Percentiles rank a stretch among this genome's conserved stretches.
These are phyloP conservation scores for Aspergillus felis DNA, from an alignment of 2,329 filamentous ascomycete species.

Conservation along the genomic window DNA sequence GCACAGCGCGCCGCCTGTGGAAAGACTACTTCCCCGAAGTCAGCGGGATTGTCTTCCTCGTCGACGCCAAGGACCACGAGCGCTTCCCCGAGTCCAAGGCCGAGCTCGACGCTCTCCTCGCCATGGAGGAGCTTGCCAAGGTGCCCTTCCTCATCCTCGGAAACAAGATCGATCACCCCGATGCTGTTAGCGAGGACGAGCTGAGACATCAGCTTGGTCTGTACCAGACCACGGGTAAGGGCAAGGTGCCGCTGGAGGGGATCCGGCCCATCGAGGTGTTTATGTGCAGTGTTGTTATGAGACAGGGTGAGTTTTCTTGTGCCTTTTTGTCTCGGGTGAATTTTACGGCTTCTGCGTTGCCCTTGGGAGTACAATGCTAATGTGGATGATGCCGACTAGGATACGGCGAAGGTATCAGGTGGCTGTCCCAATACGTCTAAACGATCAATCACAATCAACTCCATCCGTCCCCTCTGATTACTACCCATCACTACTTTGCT, in stretches of 20 bases:
- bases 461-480: background rate
- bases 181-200: constrained; percentile 93
- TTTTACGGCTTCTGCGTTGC: background rate
- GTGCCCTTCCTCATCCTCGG: constrained; percentile 94
- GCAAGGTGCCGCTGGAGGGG: constrained; percentile 86
- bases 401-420: constrained; percentile 86
- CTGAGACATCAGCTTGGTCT: constrained; percentile 86
- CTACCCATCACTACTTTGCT: background rate
- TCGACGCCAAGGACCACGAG: constrained; percentile 96
- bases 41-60: constrained; percentile 93
- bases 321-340: background rate
- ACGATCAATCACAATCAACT: background rate
- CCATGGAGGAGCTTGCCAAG: constrained; percentile 95
- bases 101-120: constrained; percentile 89
- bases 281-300: constrained; percentile 99
- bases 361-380: constrained; percentile 1
- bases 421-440: constrained; percentile 90
- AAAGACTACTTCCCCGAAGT: constrained; percentile 97
- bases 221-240: constrained; percentile 95
- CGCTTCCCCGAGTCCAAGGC: constrained; percentile 92
- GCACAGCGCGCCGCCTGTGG: constrained; percentile 76
- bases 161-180: constrained; percentile 99
- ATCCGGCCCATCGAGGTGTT: constrained; percentile 96
- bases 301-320: constrained; percentile 63
- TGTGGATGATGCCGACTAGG: constrained; percentile 42